These are phyloP conservation scores for Oxyria digyna DNA, from an alignment of 148 eudicot species.

Conservation along the genomic window DNA sequence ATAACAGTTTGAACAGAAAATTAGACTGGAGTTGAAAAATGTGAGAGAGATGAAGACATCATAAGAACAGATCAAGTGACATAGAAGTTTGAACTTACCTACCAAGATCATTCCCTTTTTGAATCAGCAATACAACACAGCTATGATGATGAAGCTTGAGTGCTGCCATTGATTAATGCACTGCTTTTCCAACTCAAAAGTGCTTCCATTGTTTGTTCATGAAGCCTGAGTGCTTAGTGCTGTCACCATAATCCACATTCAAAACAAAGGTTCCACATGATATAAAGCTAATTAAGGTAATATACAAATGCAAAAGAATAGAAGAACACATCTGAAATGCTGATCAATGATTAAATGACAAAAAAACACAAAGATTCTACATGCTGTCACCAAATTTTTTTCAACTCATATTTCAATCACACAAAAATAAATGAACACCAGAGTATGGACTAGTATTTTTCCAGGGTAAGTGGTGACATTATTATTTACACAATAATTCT, in stretches of 20 bases:
- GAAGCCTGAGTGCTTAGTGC: constrained; percentile 5
- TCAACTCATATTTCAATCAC: not conserved
- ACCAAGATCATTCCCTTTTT: not conserved
- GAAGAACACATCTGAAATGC: not conserved
- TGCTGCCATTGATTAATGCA: not conserved
- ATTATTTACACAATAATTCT: constrained; percentile 25
- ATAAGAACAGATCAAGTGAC: not conserved
- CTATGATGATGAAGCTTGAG: not conserved
- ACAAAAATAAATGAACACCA: constrained; percentile 6
- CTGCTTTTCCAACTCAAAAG: constrained; percentile 5
- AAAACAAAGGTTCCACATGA: not conserved
- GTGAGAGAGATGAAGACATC: not conserved
- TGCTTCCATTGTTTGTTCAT: not conserved
- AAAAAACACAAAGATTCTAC: not conserved
- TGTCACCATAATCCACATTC: constrained; percentile 1
- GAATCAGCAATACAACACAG: too few species aligned
- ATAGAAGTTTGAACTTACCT: not conserved
- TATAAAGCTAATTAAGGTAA: not conserved
- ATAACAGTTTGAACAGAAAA: too few species aligned
- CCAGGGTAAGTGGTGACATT: constrained; percentile 13
- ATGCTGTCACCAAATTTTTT: not conserved
- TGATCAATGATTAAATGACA: too few species aligned
- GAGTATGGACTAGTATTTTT: constrained; percentile 1
- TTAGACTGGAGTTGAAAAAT: too few species aligned
- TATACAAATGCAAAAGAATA: not conserved